These are phyloP conservation scores for Geosmithia flava DNA, from an alignment of 2,329 filamentous ascomycete species.

Conservation along the genomic window DNA sequence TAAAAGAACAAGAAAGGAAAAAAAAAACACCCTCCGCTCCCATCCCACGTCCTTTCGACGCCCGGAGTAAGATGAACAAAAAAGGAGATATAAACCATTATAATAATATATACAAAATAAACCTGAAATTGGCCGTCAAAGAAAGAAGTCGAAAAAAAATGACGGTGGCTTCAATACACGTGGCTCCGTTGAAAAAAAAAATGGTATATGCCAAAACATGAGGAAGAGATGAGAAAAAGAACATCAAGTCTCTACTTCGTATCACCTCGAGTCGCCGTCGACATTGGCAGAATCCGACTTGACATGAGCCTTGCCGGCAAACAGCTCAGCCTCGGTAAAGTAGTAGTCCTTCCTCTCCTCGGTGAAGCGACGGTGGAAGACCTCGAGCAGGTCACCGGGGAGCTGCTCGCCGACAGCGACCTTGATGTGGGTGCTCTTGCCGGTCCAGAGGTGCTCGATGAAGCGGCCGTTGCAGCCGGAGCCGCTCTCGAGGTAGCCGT, in stretches of 20 bases:
- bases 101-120: background rate
- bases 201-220: background rate
- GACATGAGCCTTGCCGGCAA: slow-evolving; percentile 7
- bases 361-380: slow-evolving; percentile 22
- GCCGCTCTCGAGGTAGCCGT: slow-evolving; percentile 25
- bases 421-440: slow-evolving; percentile 26
- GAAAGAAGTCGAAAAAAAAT: background rate
- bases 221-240: background rate
- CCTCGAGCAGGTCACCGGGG: slow-evolving; percentile 19
- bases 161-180: background rate
- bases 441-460: slow-evolving; percentile 29
- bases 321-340: slow-evolving; percentile 21
- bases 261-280: background rate
- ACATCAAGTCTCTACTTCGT: background rate
- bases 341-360: slow-evolving; percentile 19
- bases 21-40: background rate
- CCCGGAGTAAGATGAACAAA: too few species aligned
- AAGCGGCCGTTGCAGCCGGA: slow-evolving; percentile 25
- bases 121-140: background rate
- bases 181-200: background rate
- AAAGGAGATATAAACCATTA: background rate
- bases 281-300: background rate
- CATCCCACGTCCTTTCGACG: background rate
- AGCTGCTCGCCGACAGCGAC: slow-evolving; percentile 22
- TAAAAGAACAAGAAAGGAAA: background rate